Evolutionary conservation across 352 stramenopile species (phyloP).

Genomic region (Pythium aristosporum): DNA sequence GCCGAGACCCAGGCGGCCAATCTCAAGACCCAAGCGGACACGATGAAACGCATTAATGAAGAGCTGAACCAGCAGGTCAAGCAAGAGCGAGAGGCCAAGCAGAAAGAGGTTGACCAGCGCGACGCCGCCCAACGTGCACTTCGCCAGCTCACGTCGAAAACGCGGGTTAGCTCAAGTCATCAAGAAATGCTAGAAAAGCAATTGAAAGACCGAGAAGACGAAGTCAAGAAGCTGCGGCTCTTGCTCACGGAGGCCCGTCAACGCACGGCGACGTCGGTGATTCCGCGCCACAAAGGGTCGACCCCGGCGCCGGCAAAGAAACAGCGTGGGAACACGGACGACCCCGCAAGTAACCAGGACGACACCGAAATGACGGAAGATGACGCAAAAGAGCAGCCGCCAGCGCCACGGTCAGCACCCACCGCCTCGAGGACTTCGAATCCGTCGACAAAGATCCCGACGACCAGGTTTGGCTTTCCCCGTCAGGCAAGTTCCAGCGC

Average conservation of each 20-base stretch:
- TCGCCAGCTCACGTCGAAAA: constrained; percentile 67
- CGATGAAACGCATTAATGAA: constrained; percentile 64
- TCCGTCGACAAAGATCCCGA: constrained; percentile 16
- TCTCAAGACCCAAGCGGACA: constrained; percentile 61
- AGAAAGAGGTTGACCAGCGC: constrained; percentile 65
- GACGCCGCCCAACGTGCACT: constrained; percentile 61
- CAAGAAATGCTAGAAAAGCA: constrained; percentile 66
- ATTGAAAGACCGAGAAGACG: constrained; percentile 72
- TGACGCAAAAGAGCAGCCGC: background rate
- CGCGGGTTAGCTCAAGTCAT: constrained; percentile 62
- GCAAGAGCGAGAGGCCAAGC: constrained; percentile 64
- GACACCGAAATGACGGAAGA: constrained; percentile 1
- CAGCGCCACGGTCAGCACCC: background rate
- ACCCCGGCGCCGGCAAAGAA: constrained; percentile 35
- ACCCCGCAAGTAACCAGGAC: constrained; percentile 20
- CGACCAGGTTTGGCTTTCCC: constrained; percentile 8
- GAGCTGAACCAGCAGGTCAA: constrained; percentile 71
- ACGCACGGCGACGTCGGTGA: constrained; percentile 67
- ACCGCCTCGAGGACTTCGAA: background rate
- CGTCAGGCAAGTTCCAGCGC: constrained; percentile 14
- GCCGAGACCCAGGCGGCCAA: constrained; percentile 71
- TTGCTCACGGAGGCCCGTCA: constrained; percentile 69
- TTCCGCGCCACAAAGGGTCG: constrained; percentile 42
- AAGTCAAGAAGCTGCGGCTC: constrained; percentile 78
- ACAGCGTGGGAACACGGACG: constrained; percentile 1